Evolutionary conservation across 805 yeast species (phyloP).

Genomic region (Saturnispora sekii): DNA sequence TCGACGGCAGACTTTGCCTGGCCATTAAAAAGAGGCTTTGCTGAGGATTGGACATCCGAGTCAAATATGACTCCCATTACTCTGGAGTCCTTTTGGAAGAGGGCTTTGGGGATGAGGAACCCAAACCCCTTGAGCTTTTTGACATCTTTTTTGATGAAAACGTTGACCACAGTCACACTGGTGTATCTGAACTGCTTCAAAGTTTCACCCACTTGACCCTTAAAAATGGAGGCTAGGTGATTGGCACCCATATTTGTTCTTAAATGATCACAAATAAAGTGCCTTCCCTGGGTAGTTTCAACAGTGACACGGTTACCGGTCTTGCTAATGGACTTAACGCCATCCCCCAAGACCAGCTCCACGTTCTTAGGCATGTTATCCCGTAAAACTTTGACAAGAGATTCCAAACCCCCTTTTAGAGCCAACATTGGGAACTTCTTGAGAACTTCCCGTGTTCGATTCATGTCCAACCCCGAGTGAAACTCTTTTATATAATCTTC

Average conservation of each 20-base stretch:
- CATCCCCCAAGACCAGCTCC: conserved; percentile 25
- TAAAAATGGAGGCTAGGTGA: conserved; percentile 28
- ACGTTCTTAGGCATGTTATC: conserved; percentile 36
- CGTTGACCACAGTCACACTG: conserved; percentile 56
- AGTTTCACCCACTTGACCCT: conserved; percentile 9
- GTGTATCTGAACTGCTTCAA: conserved; percentile 29
- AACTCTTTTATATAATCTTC: conserved; percentile 3
- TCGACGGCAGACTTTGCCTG: conserved; percentile 13
- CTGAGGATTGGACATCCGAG: conserved; percentile 64
- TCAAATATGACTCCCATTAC: conserved; percentile 86
- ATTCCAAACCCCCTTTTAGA: conserved; percentile 44
- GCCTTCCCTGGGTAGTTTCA: conserved; percentile 11
- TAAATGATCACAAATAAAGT: conserved; percentile 39
- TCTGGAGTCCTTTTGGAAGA: conserved; percentile 32
- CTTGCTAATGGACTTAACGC: conserved; percentile 15
- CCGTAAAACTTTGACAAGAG: conserved; percentile 37
- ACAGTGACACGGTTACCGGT: conserved; percentile 14
- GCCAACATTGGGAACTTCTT: conserved; percentile 54
- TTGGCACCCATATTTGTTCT: conserved; percentile 48
- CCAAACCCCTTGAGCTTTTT: conserved; percentile 67
- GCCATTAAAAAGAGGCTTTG: conserved; percentile 20
- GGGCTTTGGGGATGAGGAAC: conserved; percentile 60
- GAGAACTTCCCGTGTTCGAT: conserved; percentile 28
- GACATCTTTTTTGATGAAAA: conserved; percentile 37
- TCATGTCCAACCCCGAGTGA: conserved; percentile 27